Evolutionary conservation across 257 asterid species (phyloP).

Genomic region (Salvia hispanica): DNA sequence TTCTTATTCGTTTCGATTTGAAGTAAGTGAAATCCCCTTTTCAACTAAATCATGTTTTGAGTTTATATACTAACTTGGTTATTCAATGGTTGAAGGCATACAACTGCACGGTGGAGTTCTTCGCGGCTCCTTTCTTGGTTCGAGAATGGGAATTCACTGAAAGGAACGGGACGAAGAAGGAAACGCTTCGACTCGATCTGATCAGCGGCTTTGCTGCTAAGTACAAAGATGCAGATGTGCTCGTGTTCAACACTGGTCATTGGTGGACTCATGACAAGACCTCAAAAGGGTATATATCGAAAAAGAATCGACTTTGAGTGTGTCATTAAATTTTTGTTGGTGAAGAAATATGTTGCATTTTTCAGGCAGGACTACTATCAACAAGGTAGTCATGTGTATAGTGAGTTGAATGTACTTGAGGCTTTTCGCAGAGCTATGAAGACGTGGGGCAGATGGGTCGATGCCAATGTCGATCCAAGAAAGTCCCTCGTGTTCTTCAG

Average conservation of each 20-base stretch:
- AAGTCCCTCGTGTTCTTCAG: slow-evolving; percentile 65
- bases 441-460: slow-evolving; percentile 82
- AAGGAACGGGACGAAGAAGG: slow-evolving; percentile 57
- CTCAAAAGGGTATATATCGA: slow-evolving; percentile 53
- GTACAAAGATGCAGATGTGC: slow-evolving; percentile 56
- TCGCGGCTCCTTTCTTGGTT: slow-evolving; percentile 68
- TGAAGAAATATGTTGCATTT: slow-evolving; percentile 11
- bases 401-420: slow-evolving; percentile 51
- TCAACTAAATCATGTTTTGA: background rate
- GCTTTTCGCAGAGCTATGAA: slow-evolving; percentile 70
- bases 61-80: background rate
- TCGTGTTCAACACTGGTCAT: slow-evolving; percentile 80
- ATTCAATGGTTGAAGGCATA: slow-evolving; percentile 48
- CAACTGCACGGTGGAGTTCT: slow-evolving; percentile 69
- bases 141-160: slow-evolving; percentile 62
- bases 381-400: slow-evolving; percentile 71
- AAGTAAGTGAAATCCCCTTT: slow-evolving; percentile 42
- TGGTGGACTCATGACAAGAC: slow-evolving; percentile 94
- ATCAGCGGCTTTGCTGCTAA: slow-evolving; percentile 51
- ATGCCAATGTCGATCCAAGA: slow-evolving; percentile 49
- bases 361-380: slow-evolving; percentile 73
- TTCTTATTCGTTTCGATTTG: slow-evolving; percentile 61
- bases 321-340: background rate
- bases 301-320: background rate
- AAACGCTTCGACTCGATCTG: slow-evolving; percentile 72